Evolutionary conservation across 1,284 basidiomycete species (phyloP).

Genomic region (Rhodotorula glutinis): DNA sequence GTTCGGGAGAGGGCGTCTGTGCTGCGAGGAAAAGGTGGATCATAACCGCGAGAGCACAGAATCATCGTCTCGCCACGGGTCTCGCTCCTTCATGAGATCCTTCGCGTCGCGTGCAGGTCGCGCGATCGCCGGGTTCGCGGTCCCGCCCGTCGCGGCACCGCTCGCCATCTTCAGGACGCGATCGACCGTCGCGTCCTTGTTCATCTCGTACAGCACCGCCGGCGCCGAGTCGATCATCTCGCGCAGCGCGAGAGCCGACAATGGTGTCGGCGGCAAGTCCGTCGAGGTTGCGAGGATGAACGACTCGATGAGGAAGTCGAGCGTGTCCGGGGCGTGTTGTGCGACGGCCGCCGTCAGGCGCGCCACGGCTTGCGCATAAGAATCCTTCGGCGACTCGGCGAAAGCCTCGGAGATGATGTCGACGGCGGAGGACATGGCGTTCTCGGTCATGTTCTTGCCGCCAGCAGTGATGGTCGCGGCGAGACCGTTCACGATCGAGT

Average conservation of each 20-base stretch:
- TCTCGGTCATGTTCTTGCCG: slow-evolving; percentile 70
- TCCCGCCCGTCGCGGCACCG: slow-evolving; percentile 53
- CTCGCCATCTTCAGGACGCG: slow-evolving; percentile 69
- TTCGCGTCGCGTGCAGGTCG: slow-evolving; percentile 79
- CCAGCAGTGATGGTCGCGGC: slow-evolving; percentile 73
- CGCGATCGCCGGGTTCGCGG: slow-evolving; percentile 62
- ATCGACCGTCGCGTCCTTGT: slow-evolving; percentile 60
- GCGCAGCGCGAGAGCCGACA: slow-evolving; percentile 66
- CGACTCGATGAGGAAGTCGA: slow-evolving; percentile 68
- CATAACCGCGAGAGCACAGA: slow-evolving; percentile 35
- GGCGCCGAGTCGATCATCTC: slow-evolving; percentile 58
- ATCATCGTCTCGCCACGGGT: slow-evolving; percentile 45
- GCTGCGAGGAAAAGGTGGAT: background rate
- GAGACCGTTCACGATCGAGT: slow-evolving; percentile 71
- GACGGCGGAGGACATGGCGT: slow-evolving; percentile 66
- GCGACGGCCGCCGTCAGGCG: slow-evolving; percentile 66
- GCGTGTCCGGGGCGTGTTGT: slow-evolving; percentile 59
- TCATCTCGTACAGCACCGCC: slow-evolving; percentile 66
- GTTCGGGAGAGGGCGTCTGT: too few species aligned
- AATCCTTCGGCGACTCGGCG: slow-evolving; percentile 66
- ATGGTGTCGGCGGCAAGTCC: slow-evolving; percentile 62
- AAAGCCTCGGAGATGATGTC: slow-evolving; percentile 79
- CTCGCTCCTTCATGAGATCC: slow-evolving; percentile 61
- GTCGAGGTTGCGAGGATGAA: slow-evolving; percentile 57
- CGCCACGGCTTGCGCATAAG: slow-evolving; percentile 68